These are phyloP conservation scores for Macadamia integrifolia DNA, from an alignment of 164 flowering plant species.

Conservation along the genomic window DNA sequence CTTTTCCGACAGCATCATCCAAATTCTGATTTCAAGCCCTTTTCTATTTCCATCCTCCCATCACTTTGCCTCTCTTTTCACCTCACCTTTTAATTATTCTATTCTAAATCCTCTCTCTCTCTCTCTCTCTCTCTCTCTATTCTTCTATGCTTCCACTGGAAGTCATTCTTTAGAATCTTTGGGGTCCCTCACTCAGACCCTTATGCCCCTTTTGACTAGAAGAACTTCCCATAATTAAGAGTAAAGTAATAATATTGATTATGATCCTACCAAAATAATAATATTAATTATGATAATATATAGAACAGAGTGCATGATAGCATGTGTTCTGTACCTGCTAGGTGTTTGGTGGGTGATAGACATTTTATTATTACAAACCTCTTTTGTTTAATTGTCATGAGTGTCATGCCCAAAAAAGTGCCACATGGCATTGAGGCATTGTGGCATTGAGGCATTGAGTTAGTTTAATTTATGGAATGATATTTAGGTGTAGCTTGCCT, in stretches of 20 bases:
- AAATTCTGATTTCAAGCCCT: conserved; percentile 1
- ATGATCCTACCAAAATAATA: too few relatives aligned
- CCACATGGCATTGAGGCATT: too few relatives aligned
- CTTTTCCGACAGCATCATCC: conserved; percentile 24
- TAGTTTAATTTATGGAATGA: too few relatives aligned
- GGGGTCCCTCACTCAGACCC: neutral
- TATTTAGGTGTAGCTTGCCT: too few relatives aligned
- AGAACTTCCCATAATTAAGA: neutral
- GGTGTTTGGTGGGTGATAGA: too few relatives aligned
- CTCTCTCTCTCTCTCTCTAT: neutral
- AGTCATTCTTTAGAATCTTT: conserved; percentile 9
- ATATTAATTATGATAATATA: too few relatives aligned
- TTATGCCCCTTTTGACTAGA: conserved; percentile 9
- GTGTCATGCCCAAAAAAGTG: too few relatives aligned
- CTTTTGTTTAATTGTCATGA: too few relatives aligned
- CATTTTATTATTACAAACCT: too few relatives aligned
- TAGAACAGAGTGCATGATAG: too few relatives aligned
- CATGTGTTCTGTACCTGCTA: too few relatives aligned
- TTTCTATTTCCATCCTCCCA: conserved; percentile 11
- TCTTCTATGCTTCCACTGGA: neutral
- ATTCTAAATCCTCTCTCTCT: neutral
- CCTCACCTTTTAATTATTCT: conserved; percentile 5
- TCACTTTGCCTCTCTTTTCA: neutral
- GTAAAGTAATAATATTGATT: neutral
- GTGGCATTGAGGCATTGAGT: too few relatives aligned